Percentiles rank a stretch among this genome's conserved stretches.
These are phyloP conservation scores for Sclerotiophoma versabilis DNA, from an alignment of 2,329 filamentous ascomycete species.

Conservation along the genomic window DNA sequence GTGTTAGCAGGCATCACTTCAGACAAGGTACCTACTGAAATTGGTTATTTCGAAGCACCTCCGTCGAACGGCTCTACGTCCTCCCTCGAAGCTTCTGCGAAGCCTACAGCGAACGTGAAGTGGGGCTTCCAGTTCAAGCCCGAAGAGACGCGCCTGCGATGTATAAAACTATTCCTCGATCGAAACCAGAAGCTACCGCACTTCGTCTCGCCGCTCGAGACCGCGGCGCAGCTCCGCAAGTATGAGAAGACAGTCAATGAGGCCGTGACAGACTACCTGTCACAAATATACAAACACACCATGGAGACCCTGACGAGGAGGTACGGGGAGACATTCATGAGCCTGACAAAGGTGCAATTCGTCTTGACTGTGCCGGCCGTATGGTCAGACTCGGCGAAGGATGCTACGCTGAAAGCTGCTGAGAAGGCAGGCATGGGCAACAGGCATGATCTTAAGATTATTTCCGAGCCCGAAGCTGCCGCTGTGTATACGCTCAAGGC, in stretches of 20 bases:
- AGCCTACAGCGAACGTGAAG: constrained; percentile 55
- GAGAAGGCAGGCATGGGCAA: constrained; percentile 80
- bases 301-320: constrained; percentile 77
- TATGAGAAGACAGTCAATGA: constrained; percentile 80
- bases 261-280: constrained; percentile 80
- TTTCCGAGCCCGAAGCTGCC: constrained; percentile 79
- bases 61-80: constrained; percentile 21
- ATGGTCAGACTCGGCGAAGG: constrained; percentile 86
- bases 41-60: constrained; percentile 59
- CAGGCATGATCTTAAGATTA: constrained; percentile 75
- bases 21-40: constrained; percentile 84
- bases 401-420: constrained; percentile 78
- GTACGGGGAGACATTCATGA: constrained; percentile 82
- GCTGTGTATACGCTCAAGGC: constrained; percentile 82
- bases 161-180: constrained; percentile 85
- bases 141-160: constrained; percentile 76
- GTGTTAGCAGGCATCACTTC: constrained; percentile 68
- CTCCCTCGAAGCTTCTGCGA: constrained; percentile 28
- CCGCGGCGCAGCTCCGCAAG: constrained; percentile 75
- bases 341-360: constrained; percentile 76
- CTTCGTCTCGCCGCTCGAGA: constrained; percentile 80
- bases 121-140: constrained; percentile 87
- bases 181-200: constrained; percentile 80
- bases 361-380: constrained; percentile 79
- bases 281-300: constrained; percentile 77